Evolutionary conservation across 306 rosid species (phyloP).

Genomic region (Carpinus fangiana): DNA sequence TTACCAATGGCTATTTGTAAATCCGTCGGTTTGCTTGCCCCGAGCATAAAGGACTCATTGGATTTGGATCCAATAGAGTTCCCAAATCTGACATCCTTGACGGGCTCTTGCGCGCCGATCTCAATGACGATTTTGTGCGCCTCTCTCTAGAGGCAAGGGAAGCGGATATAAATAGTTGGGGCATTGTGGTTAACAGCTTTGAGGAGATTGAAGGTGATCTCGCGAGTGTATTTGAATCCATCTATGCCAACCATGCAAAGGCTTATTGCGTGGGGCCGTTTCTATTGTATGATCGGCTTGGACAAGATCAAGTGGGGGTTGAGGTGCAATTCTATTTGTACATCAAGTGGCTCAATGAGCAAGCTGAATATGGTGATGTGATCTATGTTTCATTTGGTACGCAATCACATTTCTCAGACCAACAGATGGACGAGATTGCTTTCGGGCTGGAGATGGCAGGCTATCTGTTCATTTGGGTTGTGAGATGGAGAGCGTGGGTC

Average conservation of each 20-base stretch:
- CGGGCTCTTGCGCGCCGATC: background rate
- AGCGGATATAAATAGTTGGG: constrained; percentile 29
- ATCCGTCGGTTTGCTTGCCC: too few relatives aligned
- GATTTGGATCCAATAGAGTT: background rate
- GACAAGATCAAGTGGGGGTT: background rate
- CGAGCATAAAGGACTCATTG: too few relatives aligned
- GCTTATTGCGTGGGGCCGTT: constrained; percentile 35
- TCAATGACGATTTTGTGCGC: background rate
- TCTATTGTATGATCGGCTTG: background rate
- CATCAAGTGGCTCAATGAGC: too few relatives aligned
- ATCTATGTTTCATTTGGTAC: constrained; percentile 33
- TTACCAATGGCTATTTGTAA: too few relatives aligned
- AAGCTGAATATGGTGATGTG: background rate
- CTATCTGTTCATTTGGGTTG: background rate
- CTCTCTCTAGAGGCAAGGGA: background rate
- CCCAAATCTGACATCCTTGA: constrained; percentile 14
- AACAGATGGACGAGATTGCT: constrained; percentile 32
- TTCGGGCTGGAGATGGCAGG: constrained; percentile 27
- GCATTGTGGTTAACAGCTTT: constrained; percentile 30
- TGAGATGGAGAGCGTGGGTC: constrained; percentile 20
- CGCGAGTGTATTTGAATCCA: constrained; percentile 15
- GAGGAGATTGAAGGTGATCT: constrained; percentile 20
- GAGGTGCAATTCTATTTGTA: too few relatives aligned
- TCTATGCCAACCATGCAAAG: constrained; percentile 1
- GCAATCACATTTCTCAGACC: constrained; percentile 3